A percentile compares a stretch with the other conserved stretches of the same genome.
Evolutionary conservation across 2,329 filamentous ascomycete species (phyloP).

Genomic region (Alternaria triticimaculans): DNA sequence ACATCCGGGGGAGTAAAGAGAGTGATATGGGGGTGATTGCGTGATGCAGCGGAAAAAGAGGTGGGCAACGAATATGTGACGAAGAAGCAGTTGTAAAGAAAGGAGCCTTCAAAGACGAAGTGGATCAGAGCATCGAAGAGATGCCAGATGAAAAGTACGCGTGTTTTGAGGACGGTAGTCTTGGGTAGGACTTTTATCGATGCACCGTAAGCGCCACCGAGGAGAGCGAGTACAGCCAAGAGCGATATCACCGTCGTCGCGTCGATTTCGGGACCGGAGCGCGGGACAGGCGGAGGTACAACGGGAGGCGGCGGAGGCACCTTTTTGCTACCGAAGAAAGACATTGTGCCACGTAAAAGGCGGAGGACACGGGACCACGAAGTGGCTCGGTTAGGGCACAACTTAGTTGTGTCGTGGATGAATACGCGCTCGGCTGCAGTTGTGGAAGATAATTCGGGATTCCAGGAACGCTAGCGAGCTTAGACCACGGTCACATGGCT

Average conservation of each 20-base stretch:
- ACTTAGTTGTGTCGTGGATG: slow-evolving; percentile 13
- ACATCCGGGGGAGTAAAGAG: slow-evolving; percentile 55
- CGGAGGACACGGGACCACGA: slow-evolving; percentile 1
- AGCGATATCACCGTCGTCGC: slow-evolving; percentile 63
- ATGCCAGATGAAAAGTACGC: slow-evolving; percentile 92
- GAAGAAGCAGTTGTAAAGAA: slow-evolving; percentile 95
- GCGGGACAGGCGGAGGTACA: slow-evolving; percentile 60
- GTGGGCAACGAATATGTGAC: slow-evolving; percentile 58
- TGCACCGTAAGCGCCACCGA: slow-evolving; percentile 59
- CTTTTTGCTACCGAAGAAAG: slow-evolving; percentile 33
- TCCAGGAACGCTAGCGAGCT: slow-evolving; percentile 16
- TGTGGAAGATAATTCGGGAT: slow-evolving; percentile 21
- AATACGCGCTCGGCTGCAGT: slow-evolving; percentile 12
- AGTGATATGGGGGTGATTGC: slow-evolving; percentile 42
- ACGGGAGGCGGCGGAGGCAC: slow-evolving; percentile 62
- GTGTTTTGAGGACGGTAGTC: slow-evolving; percentile 63
- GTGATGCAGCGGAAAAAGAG: slow-evolving; percentile 35
- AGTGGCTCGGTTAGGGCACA: slow-evolving; percentile 11
- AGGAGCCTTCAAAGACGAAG: slow-evolving; percentile 87
- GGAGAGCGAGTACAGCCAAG: slow-evolving; percentile 60
- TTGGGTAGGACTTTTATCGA: slow-evolving; percentile 60
- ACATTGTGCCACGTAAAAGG: slow-evolving; percentile 11
- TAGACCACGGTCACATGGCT: slow-evolving; percentile 33
- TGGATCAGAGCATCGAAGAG: slow-evolving; percentile 92
- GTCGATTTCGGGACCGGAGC: slow-evolving; percentile 55